Evolutionary conservation across 108 stramenopile genomes (phyloP), one percentile per base, ranked within the genome.

Genomic region (Nannochloropsis salina): DNA sequence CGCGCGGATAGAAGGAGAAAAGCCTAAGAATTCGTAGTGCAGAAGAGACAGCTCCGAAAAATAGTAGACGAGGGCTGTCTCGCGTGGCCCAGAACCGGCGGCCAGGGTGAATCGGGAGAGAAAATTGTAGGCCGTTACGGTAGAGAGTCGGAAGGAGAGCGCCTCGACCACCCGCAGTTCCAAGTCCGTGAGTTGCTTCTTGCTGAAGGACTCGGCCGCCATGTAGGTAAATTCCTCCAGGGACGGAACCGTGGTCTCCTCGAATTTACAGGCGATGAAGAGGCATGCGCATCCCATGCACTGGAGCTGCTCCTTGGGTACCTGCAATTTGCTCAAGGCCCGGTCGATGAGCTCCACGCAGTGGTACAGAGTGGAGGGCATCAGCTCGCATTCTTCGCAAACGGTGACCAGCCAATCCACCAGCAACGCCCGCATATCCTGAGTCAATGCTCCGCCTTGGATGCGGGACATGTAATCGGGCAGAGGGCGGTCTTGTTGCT

Each of bases 311-410:
- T 74, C 61, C n/a, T 74, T 74, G 61, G 61, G 20, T 74, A 74
- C 61, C 20, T 4, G 15, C n/a, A 74, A 15, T 74, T 74, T 74
- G 61, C 61, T 74, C 20, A 74, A n/a, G 61, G 61, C 61, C 4
- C 61, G 61, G n/a, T 74, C 61, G 61, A 74, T n/a, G 6, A 74
- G 61, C n/a, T 74, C 61, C 61, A 74, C 61, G 61, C 61, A 74
- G n/a, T 74, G 61, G 61, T 74, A 74, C n/a, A 74, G 61, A n/a
- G 61, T 74, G 15, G 61, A 74, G n/a, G 61, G 61, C 61, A 74
- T 74, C 61, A 74, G 61, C 61, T 74, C 61, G 61, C 61, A 74
- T 74, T 74, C 61, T n/a, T 74, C 61, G n/a, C 61, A 74, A 15
- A 74, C 61, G 15, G 61, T 74, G 61, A 74, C 61, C n/a, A 74